These are phyloP conservation scores for Pythium aquatile DNA, from an alignment of 352 stramenopile species.

Conservation along the genomic window DNA sequence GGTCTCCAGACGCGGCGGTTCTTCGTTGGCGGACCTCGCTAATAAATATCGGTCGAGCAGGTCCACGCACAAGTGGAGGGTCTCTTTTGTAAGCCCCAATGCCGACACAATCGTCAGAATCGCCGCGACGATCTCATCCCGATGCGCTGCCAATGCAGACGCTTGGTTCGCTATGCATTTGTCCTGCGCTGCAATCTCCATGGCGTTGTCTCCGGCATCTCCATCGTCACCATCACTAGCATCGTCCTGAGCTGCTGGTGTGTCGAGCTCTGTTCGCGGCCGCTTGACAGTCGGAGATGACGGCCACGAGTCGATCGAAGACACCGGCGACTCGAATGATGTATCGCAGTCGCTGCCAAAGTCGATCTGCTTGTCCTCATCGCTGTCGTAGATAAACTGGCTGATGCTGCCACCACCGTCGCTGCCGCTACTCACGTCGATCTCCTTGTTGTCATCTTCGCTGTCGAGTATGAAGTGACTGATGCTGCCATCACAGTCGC, in stretches of 20 bases:
- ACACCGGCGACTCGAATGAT: slow-evolving; percentile 18
- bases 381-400: no score
- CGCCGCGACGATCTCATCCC: slow-evolving; percentile 63
- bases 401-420: no score
- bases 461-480: no score
- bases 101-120: slow-evolving; percentile 66
- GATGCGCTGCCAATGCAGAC: slow-evolving; percentile 28
- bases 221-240: not conserved
- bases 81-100: slow-evolving; percentile 55
- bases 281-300: slow-evolving; percentile 1
- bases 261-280: not conserved
- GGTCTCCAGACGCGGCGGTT: slow-evolving; percentile 37
- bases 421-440: no score
- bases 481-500: not conserved
- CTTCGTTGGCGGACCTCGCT: slow-evolving; percentile 11
- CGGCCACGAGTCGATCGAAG: slow-evolving; percentile 4
- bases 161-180: not conserved
- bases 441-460: no score
- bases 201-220: not conserved
- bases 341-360: slow-evolving; percentile 8
- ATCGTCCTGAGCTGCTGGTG: not conserved
- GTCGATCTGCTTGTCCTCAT: no score
- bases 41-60: slow-evolving; percentile 54
- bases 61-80: slow-evolving; percentile 54
- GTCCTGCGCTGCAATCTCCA: not conserved